Conservation (phyloP, 2,329 filamentous ascomycete genomes). For the Ilyonectria mors-panacis region DNA sequence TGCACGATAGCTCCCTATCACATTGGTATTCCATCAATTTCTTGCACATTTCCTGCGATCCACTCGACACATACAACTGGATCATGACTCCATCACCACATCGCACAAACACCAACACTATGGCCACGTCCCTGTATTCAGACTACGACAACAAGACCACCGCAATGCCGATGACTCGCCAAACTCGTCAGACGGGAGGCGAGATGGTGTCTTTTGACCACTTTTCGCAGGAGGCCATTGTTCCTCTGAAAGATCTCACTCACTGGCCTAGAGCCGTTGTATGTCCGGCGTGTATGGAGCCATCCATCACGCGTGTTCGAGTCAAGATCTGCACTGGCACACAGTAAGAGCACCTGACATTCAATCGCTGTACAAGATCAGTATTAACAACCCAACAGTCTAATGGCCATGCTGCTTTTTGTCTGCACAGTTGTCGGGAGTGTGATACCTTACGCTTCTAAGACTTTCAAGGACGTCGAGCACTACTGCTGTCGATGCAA, state of each 20-base stretch:
- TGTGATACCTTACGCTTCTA: conserved; percentile 33
- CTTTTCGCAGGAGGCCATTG: conserved; percentile 34
- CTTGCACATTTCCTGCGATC: neutral
- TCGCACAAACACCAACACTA: neutral
- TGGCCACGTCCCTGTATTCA: neutral
- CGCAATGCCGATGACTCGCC: conserved; percentile 14
- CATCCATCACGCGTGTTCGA: conserved; percentile 41
- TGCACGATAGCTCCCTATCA: neutral
- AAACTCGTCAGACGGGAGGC: neutral
- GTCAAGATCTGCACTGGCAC: conserved; percentile 42
- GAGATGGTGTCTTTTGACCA: conserved; percentile 36
- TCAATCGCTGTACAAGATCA: too few species aligned
- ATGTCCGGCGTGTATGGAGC: conserved; percentile 41
- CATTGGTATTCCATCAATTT: neutral
- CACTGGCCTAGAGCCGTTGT: conserved; percentile 41
- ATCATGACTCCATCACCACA: neutral
- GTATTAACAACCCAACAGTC: conserved; percentile 15
- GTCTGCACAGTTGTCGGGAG: conserved; percentile 38
- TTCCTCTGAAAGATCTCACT: conserved; percentile 40
- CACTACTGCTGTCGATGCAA: conserved; percentile 47
- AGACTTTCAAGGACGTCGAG: conserved; percentile 43
- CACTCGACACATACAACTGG: neutral
- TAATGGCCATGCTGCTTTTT: conserved; percentile 42
- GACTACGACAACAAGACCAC: conserved; percentile 29
- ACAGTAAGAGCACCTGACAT: conserved; percentile 33